Evolutionary conservation across 345 rosid species (phyloP).

Genomic region (Bruguiera sexangula): DNA sequence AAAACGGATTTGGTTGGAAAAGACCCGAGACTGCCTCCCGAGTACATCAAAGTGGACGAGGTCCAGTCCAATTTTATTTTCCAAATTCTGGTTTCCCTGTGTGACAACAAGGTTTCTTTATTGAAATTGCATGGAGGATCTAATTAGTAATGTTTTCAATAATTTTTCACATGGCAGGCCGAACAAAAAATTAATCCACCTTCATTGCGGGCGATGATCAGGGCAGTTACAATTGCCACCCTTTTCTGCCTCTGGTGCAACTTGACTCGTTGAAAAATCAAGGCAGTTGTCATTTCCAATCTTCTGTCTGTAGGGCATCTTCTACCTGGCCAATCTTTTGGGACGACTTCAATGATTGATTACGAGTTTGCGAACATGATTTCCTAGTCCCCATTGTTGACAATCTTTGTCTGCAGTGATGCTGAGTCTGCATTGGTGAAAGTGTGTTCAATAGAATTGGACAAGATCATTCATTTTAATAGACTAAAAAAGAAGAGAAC

Average conservation of each 20-base stretch:
- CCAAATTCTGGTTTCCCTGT: conserved; percentile 2
- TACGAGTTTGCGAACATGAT: conserved; percentile 14
- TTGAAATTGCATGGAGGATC: neutral
- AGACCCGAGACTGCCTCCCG: conserved; percentile 68
- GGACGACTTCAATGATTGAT: conserved; percentile 5
- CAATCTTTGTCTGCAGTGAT: conserved; percentile 23
- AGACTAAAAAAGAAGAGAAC: neutral
- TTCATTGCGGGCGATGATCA: conserved; percentile 42
- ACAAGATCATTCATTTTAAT: neutral
- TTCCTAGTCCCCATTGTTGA: conserved; percentile 13
- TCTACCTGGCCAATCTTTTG: conserved; percentile 17
- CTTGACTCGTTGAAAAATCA: conserved; percentile 12
- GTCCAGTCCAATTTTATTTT: conserved; percentile 22
- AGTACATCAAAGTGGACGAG: conserved; percentile 80
- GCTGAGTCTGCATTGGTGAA: conserved; percentile 40
- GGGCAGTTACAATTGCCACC: conserved; percentile 1
- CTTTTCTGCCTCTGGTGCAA: conserved; percentile 6
- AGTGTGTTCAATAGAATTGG: neutral
- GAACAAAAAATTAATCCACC: conserved; percentile 76
- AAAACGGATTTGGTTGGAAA: conserved; percentile 65
- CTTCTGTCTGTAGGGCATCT: conserved; percentile 15
- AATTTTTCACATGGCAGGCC: conserved; percentile 58
- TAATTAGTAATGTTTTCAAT: conserved; percentile 2
- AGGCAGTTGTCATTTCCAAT: conserved; percentile 18
- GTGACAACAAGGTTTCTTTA: neutral